Conservation (phyloP, 805 yeast species). For the Ogataea thermomethanolica region DNA sequence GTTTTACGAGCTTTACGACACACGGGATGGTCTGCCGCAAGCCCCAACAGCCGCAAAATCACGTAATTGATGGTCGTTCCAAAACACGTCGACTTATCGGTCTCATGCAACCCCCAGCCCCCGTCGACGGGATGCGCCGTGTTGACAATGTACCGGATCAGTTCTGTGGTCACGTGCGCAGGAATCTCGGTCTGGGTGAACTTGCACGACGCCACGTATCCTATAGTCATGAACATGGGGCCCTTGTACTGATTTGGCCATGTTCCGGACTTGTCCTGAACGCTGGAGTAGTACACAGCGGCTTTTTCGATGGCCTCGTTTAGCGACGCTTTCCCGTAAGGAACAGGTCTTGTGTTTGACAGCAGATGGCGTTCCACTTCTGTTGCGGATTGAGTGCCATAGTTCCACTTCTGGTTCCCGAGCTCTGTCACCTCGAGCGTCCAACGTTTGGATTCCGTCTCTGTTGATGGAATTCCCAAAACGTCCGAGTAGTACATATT, state of each 20-base stretch:
- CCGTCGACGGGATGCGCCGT: conserved; percentile 97
- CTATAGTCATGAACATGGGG: conserved; percentile 96
- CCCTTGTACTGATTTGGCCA: conserved; percentile 95
- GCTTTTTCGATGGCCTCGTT: conserved; percentile 68
- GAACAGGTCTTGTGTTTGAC: background rate
- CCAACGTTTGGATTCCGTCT: conserved; percentile 75
- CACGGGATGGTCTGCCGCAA: conserved; percentile 70
- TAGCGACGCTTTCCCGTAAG: conserved; percentile 28
- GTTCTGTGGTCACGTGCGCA: conserved; percentile 59
- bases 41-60: conserved; percentile 73
- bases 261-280: conserved; percentile 84
- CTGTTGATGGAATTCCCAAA: conserved; percentile 43
- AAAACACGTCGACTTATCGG: conserved; percentile 91
- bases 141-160: conserved; percentile 84
- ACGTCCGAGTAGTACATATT: conserved; percentile 58
- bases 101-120: conserved; percentile 98
- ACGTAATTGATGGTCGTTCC: conserved; percentile 91
- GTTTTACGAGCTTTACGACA: conserved; percentile 72
- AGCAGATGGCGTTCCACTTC: conserved; percentile 4
- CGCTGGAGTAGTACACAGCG: conserved; percentile 58
- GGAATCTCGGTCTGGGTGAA: conserved; percentile 67
- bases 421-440: conserved; percentile 61
- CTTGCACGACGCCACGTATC: conserved; percentile 74
- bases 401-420: conserved; percentile 85
- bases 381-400: conserved; percentile 20